Conservation (phyloP, 2,329 filamentous ascomycete species). For the Colletotrichum eremochloae region DNA sequence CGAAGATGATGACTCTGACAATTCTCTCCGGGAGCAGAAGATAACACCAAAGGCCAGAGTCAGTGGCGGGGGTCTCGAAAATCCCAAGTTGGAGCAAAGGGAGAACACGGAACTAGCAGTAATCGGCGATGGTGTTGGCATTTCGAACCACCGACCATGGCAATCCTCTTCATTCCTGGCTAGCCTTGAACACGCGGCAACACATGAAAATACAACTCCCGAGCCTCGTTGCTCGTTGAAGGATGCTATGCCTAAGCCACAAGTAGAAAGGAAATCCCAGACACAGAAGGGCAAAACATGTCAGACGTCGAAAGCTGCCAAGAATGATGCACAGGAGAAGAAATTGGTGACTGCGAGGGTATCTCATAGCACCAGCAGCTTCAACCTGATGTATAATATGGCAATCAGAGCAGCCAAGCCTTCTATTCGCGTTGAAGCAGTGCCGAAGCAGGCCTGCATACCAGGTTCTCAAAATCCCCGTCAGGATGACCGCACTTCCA, state of each 20-base stretch:
- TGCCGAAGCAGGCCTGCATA: background rate
- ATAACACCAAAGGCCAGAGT: background rate
- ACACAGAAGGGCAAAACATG: background rate
- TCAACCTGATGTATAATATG: slow-evolving; percentile 19
- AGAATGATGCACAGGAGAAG: too few relatives aligned
- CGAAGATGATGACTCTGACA: slow-evolving; percentile 15
- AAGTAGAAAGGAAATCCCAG: background rate
- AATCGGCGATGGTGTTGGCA: background rate
- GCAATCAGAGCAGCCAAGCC: slow-evolving; percentile 20
- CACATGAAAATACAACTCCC: background rate
- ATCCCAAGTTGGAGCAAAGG: background rate
- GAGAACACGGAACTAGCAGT: background rate
- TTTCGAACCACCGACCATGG: too few relatives aligned
- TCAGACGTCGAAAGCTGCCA: background rate
- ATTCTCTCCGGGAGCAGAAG: too few relatives aligned
- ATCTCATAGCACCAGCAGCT: background rate
- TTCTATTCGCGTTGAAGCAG: slow-evolving; percentile 13
- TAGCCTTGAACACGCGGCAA: background rate
- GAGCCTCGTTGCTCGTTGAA: background rate
- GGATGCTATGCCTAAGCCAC: background rate
- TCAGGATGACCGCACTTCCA: slow-evolving; percentile 21
- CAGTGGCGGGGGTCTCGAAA: background rate
- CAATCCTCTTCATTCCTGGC: background rate
- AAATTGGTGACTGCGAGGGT: background rate
- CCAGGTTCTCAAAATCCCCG: background rate